Percentiles rank a stretch among this genome's conserved stretches.
Conservation (phyloP, 768 basidiomycete genomes). For the Pleurotus giganteus region DNA sequence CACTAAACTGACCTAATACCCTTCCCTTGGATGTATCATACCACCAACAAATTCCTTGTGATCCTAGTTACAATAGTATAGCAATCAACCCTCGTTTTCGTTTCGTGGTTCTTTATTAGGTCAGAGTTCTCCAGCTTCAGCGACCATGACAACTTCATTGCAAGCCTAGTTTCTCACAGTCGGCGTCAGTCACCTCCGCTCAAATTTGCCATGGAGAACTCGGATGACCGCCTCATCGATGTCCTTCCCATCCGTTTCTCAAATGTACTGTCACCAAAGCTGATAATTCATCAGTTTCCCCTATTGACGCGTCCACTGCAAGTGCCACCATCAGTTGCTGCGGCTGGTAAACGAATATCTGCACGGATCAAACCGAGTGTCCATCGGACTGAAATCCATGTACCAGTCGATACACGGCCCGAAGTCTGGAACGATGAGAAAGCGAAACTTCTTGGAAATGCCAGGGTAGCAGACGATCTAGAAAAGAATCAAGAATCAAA, state of each 20-base stretch:
- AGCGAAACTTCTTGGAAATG: constrained; percentile 62
- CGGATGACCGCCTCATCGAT: constrained; percentile 61
- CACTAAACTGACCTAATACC: neutral
- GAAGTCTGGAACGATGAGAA: constrained; percentile 82
- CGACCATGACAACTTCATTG: constrained; percentile 1
- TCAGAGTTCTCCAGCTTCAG: neutral
- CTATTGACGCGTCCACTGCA: constrained; percentile 72
- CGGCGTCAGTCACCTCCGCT: neutral
- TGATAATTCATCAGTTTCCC: constrained; percentile 84
- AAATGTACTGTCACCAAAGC: constrained; percentile 53
- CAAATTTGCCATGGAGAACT: constrained; percentile 20
- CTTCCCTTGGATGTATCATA: constrained; percentile 7
- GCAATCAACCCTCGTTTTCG: neutral
- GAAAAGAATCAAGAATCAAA: constrained; percentile 70
- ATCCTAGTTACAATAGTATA: neutral
- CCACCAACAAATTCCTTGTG: neutral
- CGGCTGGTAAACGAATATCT: constrained; percentile 73
- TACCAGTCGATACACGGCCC: constrained; percentile 76
- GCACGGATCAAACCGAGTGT: constrained; percentile 68
- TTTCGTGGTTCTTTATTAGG: neutral
- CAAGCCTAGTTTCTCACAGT: constrained; percentile 13
- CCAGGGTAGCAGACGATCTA: constrained; percentile 69
- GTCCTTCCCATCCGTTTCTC: constrained; percentile 74
- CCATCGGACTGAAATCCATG: constrained; percentile 69
- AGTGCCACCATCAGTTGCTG: constrained; percentile 68